Base-by-base conservation (phyloP, 495 filamentous ascomycete species). In the Xylaria scruposa region DNA sequence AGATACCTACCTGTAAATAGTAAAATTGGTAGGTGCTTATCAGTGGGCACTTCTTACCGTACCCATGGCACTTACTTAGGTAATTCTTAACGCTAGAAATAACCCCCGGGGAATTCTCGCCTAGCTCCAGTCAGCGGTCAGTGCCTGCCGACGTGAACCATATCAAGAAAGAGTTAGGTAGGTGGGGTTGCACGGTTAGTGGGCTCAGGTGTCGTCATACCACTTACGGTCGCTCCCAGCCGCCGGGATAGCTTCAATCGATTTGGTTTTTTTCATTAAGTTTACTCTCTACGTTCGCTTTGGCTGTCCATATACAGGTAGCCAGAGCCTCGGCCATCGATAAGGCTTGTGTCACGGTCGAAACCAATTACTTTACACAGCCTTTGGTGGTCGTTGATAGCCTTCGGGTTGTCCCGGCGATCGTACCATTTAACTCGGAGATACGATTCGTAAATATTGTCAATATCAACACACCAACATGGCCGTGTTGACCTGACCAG, bases 401-500 rank as follows among this genome's bases (percentile, higher is more conserved):
- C 15, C 9, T 31, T 56, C 53, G 53, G 53, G 58, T 60, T 60
- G 58, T 38, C 60, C 21, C 38, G 33, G 60, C 33, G 38, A 62
- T 62, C 38, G 31, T 38, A 17, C 58, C 29, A 2, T 24, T 40
- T 15, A n/a, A 9, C 53, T 56, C 53, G 53, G 53, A 56, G 53
- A 31, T 56, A n/a, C n/a, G n/a, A n/a, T n/a, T n/a, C n/a, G n/a
- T n/a, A 56, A 56, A 56, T 8, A 31, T 31, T 36, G 19, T 51
- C 47, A 12, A 46, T 40, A 40, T 60, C 38, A 68, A 38, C 36
- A 38, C 36, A 38, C 36, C 36, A 38, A 68, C 53, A 69, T 69
- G 67, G 67, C 67, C 10, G 38, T 33, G 40, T 54, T 61, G 67
- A 69, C 33, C 19, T 59, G 31, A 68, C 38, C 38, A 74, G 51